Base-by-base conservation (phyloP, 805 yeast species). In the Cyberlindnera mississippiensis region DNA sequence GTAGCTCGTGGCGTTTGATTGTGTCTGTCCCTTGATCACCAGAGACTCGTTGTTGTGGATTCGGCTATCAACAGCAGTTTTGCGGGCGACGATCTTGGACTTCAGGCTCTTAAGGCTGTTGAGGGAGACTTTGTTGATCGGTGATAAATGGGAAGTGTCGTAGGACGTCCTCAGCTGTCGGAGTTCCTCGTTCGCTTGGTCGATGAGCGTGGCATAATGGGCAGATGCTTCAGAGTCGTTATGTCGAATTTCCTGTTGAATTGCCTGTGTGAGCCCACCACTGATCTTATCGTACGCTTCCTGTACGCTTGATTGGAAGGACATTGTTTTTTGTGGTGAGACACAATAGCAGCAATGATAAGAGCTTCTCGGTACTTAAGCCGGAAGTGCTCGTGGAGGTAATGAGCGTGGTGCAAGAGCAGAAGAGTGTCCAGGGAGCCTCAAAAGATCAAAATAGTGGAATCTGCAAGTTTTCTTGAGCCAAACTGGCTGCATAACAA, bases 241-340 rank as follows among this genome's bases (percentile, higher is more conserved):
- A 34, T 56, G 56, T 27, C 50, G 51, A 10, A 56, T 55, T 42
- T 56, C 61, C 27, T 48, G 45, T 14, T 41, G 41, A 35, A 48
- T 45, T 10, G 44, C 44, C 20, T 36, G 31, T 8, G 38, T 18
- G 17, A 48, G 20, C 6, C 42, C 45, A 8, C 15, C 24, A 15
- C 44, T 44, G 19, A 45, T 28, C 6, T 24, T 14, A 17, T 42
- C 38, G 22, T 42, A 44, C 1, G 41, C 35, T 11, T 9, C 28
- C 24, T 42, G 34, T 1, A 41, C 38, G 12, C 35, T 19, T 24
- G 18, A 41, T 38, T 44, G 44, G 20, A 34, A 31, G 11, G 40
- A 12, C 45, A 41, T 45, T 11, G 29, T 22, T 14, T 7, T 17
- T 8, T 31, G 22, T 17, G 11, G 22, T 18, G 17, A 14, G 5